Conservation (phyloP, 345 rosid genomes). For the Murraya koenigii region DNA sequence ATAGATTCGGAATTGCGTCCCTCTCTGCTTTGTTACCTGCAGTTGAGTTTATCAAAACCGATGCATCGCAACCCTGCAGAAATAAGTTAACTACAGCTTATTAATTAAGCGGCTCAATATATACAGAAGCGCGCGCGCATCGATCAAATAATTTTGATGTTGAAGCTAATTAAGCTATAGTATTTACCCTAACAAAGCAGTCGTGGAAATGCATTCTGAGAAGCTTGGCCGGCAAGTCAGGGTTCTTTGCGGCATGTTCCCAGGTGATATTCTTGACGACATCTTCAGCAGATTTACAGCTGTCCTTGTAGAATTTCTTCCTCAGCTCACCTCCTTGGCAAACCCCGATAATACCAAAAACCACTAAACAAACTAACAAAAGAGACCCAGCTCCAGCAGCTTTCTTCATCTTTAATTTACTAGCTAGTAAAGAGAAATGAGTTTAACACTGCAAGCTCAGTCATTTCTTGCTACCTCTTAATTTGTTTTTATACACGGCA, state of each 20-base stretch:
- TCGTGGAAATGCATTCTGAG: constrained; percentile 69
- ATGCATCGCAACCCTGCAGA: constrained; percentile 69
- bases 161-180: not conserved
- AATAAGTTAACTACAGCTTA: not conserved
- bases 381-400: not conserved
- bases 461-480: not conserved
- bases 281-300: constrained; percentile 39
- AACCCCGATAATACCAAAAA: constrained; percentile 10
- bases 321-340: constrained; percentile 30
- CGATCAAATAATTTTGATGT: not conserved
- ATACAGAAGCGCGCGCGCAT: not conserved
- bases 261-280: constrained; percentile 34
- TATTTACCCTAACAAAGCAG: constrained; percentile 54
- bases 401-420: constrained; percentile 6
- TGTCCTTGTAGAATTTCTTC: constrained; percentile 34
- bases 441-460: not conserved
- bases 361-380: constrained; percentile 14
- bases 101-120: not conserved
- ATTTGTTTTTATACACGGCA: too few relatives aligned
- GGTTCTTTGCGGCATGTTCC: constrained; percentile 27
- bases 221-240: constrained; percentile 44
- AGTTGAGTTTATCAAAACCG: constrained; percentile 48
- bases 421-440: too few relatives aligned
- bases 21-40: constrained; percentile 42
- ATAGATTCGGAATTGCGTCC: constrained; percentile 49